Base-by-base conservation (phyloP, 1,139 yeast genomes). In the Pichia sp. region DNA sequence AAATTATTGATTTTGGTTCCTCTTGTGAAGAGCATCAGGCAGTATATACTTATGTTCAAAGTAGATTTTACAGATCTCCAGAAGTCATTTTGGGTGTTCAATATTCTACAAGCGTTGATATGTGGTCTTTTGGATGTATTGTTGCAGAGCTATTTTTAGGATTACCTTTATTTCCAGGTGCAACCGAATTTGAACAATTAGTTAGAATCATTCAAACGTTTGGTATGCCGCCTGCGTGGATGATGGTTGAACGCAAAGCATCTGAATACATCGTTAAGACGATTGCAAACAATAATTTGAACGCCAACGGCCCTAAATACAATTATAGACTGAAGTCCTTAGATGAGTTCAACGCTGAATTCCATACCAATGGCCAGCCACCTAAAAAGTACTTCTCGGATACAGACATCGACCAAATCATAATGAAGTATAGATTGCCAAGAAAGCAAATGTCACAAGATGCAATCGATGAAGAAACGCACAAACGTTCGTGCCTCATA, bases 111-210 rank as follows among this genome's bases (percentile, higher is more conserved):
- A 81, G 95, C 7, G 92, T 92, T 47, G 99, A 92, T 63, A 88
- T 92, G 90, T 92, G 99, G 99, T 88, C 97, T 2, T 69, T 92
- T 39, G 99, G 98, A 2, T 92, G 99, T 67, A 92, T 94, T 44
- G 83, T 90, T 34, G 97, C 96, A 1, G 99, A 92, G 61, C 67
- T 92, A 45, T 92, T 88, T 57, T 66, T 92, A 45, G 99, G 99
- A 0, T 71, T 92, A 46, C 99, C 99, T 1, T 72, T 92, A 56
- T 88, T 92, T 57, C 97, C 99, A 0, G 98, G 98, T 3, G 77
- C 90, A 4, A 85, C 96, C 0, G 98, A 92, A 63, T 92, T 83
- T 64, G 88, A 92, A 60, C 97, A 90, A 64, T 67, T 94, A 40
- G 74, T 81, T 56, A 78, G 95, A 55, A 88, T 92, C 40, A 78